Evolutionary conservation across 192 early-diverging fungal species (phyloP).

Genomic region (Haplosporangium gracile): DNA sequence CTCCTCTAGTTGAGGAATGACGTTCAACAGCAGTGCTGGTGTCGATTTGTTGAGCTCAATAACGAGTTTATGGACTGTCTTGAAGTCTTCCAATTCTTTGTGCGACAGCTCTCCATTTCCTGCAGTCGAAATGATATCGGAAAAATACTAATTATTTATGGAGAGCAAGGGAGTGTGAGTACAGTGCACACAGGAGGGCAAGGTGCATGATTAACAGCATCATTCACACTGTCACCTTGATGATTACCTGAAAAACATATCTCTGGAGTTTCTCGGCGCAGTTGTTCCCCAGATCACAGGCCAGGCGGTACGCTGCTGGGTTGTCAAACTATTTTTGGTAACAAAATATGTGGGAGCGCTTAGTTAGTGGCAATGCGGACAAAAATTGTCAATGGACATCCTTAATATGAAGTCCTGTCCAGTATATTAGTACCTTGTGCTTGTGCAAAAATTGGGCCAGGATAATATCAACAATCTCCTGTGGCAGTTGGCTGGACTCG

Average conservation of each 20-base stretch:
- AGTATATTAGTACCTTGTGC: constrained; percentile 60
- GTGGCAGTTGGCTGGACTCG: constrained; percentile 75
- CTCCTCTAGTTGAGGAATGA: constrained; percentile 95
- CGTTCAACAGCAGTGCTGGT: constrained; percentile 85
- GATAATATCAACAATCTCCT: constrained; percentile 90
- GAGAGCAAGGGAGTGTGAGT: not conserved
- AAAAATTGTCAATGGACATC: constrained; percentile 2
- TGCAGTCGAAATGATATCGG: constrained; percentile 78
- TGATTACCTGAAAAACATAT: constrained; percentile 85
- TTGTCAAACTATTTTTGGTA: constrained; percentile 64
- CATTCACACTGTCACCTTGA: not conserved
- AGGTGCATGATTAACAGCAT: not conserved
- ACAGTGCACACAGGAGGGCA: not conserved
- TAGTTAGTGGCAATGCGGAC: not conserved
- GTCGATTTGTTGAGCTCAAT: constrained; percentile 82
- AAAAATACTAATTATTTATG: constrained; percentile 77
- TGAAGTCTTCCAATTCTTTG: constrained; percentile 69
- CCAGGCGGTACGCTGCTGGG: constrained; percentile 78
- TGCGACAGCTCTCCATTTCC: constrained; percentile 58
- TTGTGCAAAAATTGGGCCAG: constrained; percentile 81
- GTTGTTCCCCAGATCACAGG: constrained; percentile 82
- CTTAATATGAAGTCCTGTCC: not conserved
- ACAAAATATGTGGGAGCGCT: not conserved
- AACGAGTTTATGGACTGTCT: constrained; percentile 82
- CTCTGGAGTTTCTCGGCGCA: constrained; percentile 87